These are phyloP conservation scores for Ajuga reptans DNA, from an alignment of 305 asterid species.

Conservation along the genomic window DNA sequence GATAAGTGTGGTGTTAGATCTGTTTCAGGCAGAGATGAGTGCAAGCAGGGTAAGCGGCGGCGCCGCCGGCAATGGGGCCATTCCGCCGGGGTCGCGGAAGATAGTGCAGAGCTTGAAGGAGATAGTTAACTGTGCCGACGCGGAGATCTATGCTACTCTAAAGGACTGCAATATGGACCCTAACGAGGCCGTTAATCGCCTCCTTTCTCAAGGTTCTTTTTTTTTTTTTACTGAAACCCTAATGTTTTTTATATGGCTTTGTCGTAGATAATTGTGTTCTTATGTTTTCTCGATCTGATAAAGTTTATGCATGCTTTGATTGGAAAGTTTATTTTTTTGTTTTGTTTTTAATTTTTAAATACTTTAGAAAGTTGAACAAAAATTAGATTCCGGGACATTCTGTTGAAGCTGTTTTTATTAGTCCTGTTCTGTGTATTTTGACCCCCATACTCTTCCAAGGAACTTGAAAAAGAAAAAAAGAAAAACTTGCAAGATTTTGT, in stretches of 20 bases:
- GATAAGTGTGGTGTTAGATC: slow-evolving; percentile 26
- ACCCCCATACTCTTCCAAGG: not conserved
- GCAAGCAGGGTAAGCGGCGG: slow-evolving; percentile 44
- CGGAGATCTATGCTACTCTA: slow-evolving; percentile 85
- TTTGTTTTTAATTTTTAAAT: not conserved
- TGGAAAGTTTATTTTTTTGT: not conserved
- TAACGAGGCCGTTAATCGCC: slow-evolving; percentile 81
- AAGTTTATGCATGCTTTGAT: not conserved
- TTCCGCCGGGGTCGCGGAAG: slow-evolving; percentile 70
- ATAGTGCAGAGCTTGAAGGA: slow-evolving; percentile 85
- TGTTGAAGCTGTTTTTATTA: not conserved
- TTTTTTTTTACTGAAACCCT: slow-evolving; percentile 11
- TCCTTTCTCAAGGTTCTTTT: slow-evolving; percentile 65
- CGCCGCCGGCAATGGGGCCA: slow-evolving; percentile 36
- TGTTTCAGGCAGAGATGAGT: slow-evolving; percentile 34
- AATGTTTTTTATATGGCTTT: not conserved
- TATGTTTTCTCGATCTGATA: not conserved
- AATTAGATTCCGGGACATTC: not conserved
- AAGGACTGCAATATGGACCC: slow-evolving; percentile 99
- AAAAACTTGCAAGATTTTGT: not conserved
- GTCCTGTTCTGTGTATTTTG: not conserved
- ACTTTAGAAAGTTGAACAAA: not conserved
- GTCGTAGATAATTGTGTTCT: not conserved
- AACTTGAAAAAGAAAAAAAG: not conserved
- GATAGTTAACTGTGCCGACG: slow-evolving; percentile 74